A percentile compares a stretch with the other conserved stretches of the same genome.
Conservation (phyloP, 1,284 basidiomycete species). For the Psilocybe mexicana region DNA sequence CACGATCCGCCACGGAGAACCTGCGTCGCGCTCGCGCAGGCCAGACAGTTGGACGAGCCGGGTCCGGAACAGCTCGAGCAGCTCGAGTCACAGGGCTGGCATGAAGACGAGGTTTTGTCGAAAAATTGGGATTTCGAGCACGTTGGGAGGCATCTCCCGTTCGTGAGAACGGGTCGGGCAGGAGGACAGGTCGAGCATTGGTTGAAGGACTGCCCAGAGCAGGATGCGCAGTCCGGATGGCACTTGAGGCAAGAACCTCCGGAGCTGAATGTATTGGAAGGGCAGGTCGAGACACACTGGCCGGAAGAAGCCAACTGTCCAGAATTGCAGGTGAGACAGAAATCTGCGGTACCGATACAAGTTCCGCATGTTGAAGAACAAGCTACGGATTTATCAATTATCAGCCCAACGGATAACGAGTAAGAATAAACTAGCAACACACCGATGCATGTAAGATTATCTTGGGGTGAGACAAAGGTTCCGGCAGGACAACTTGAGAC, state of each 20-base stretch:
- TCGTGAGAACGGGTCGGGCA: slow-evolving; percentile 66
- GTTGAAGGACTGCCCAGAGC: slow-evolving; percentile 69
- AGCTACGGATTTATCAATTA: slow-evolving; percentile 38
- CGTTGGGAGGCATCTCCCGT: slow-evolving; percentile 73
- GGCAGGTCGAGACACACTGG: slow-evolving; percentile 72
- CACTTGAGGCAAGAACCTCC: slow-evolving; percentile 67
- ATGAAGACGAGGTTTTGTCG: slow-evolving; percentile 61
- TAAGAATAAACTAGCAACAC: slow-evolving; percentile 25
- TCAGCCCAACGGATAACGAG: slow-evolving; percentile 7
- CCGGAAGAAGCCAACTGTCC: slow-evolving; percentile 67
- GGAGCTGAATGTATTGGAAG: slow-evolving; percentile 66
- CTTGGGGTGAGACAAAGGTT: slow-evolving; percentile 68
- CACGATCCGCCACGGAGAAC: slow-evolving; percentile 68
- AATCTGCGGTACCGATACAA: slow-evolving; percentile 63
- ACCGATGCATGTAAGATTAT: slow-evolving; percentile 71
- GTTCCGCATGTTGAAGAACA: slow-evolving; percentile 75
- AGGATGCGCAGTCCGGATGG: slow-evolving; percentile 80
- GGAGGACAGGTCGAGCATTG: slow-evolving; percentile 74
- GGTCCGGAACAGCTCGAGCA: slow-evolving; percentile 74
- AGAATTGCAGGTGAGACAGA: slow-evolving; percentile 71
- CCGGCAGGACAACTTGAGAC: slow-evolving; percentile 68
- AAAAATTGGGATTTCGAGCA: slow-evolving; percentile 73
- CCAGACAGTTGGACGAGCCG: slow-evolving; percentile 67
- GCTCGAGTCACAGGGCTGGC: slow-evolving; percentile 68
- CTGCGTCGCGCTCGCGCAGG: slow-evolving; percentile 63